Conservation (phyloP, 257 asterid genomes). For the Fraxinus quadrangulata region DNA sequence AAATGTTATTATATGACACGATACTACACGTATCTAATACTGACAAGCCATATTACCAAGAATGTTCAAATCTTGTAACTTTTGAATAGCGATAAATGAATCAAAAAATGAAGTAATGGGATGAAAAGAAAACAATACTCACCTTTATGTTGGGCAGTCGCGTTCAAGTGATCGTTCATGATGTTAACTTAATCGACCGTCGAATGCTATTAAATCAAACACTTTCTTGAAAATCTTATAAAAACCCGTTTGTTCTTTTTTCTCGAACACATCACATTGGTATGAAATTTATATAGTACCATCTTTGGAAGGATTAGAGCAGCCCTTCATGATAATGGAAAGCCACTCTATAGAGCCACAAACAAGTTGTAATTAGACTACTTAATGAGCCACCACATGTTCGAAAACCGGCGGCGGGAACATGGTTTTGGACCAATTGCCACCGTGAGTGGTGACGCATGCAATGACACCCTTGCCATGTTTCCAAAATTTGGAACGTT, state of each 20-base stretch:
- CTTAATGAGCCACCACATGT: background rate
- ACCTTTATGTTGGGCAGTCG: constrained; percentile 26
- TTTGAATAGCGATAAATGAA: background rate
- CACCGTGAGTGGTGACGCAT: background rate
- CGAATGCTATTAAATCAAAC: background rate
- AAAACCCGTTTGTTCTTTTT: background rate
- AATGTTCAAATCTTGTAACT: no score
- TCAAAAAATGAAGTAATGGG: background rate
- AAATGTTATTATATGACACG: no score
- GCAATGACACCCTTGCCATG: background rate
- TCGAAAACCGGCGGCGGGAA: constrained; percentile 24
- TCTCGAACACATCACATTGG: background rate
- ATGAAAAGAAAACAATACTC: background rate
- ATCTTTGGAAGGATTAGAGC: background rate
- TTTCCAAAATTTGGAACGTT: background rate
- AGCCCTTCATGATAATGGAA: constrained; percentile 31
- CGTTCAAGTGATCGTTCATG: constrained; percentile 18
- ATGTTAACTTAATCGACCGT: background rate
- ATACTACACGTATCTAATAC: no score
- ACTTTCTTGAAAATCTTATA: background rate
- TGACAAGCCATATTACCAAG: no score
- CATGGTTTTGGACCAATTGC: constrained; percentile 13
- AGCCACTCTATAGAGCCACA: constrained; percentile 16
- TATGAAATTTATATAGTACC: constrained; percentile 28
- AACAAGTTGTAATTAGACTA: background rate